Percentiles rank a stretch among this genome's conserved stretches.
Evolutionary conservation across 2,329 filamentous ascomycete species (phyloP).

Genomic region (Cadophora luteo-olivacea): DNA sequence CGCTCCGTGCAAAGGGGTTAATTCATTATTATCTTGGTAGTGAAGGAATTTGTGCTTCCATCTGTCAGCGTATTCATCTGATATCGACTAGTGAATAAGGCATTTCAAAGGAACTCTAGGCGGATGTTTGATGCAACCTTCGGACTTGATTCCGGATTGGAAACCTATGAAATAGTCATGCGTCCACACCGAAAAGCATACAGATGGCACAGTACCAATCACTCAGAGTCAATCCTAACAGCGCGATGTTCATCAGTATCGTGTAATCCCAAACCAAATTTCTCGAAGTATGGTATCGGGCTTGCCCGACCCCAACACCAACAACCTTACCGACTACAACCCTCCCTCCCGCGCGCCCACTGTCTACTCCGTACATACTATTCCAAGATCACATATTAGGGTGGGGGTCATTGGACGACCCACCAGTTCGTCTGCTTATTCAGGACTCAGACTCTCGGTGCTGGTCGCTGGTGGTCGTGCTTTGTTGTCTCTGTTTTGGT

Average conservation of each 20-base stretch:
- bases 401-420: not conserved
- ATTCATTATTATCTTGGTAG: not conserved
- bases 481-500: not conserved
- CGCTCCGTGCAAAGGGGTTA: not conserved
- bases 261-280: not conserved
- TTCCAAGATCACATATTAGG: not conserved
- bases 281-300: not conserved
- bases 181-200: not conserved
- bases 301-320: not conserved
- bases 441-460: not conserved
- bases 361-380: not conserved
- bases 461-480: not conserved
- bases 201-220: not conserved
- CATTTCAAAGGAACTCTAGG: not conserved
- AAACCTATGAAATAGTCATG: not conserved
- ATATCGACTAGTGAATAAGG: not conserved
- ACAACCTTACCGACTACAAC: not conserved
- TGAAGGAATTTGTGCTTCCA: not conserved
- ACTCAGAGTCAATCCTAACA: not conserved
- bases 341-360: not conserved
- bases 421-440: not conserved
- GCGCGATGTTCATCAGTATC: not conserved
- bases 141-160: not conserved
- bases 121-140: not conserved
- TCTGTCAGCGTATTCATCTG: not conserved